Evolutionary conservation across 2,329 filamentous ascomycete genomes (phyloP), one percentile per base, ranked within the genome.

Genomic region (Trichoderma sp.): DNA sequence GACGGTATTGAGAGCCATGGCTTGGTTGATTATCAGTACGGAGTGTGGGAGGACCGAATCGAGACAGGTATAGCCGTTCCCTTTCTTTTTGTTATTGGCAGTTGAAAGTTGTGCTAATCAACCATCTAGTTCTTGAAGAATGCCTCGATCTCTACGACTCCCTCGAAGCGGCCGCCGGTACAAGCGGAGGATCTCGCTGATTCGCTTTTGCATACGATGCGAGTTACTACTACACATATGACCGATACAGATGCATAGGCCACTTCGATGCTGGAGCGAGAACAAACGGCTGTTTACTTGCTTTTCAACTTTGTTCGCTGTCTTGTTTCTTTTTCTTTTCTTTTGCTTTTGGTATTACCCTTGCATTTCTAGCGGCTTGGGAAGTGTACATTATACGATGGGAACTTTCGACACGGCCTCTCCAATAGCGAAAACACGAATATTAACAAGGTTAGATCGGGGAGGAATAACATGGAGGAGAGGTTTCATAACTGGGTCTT

Each of bases 11-110:
- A 98, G 81, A 91, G 92, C 75, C 91, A 97, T 79, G 96, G 96
- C n/a, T 84, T 99, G 62, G 94, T 99, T 12, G 96, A 99, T 83
- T 99, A 98, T 80, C 92, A 98, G 78, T 97, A 97, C 84, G 96
- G 96, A 9, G 93, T 98, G 30, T 97, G 94, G 89, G 96, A 98
- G 82, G 95, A 98, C 79, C 90, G 93, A 78, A 98, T 98, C 76
- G 89, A 96, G 76, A 88, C 89, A 72, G 87, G 95, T 97, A 85
- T 82, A 3, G 15, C 12, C 34, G 12, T 58, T 64, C 43, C 21
- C 21, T 43, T 3, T 32, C n/a, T 58, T 36, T 34, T 11, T 34
- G 11, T 26, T 12, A 4, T 5, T 30, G 0, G 56, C 28, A 56
- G 34, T 15, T 36, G 15, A 51, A 47, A 24, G 61, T 4, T 32